Percentiles rank a stretch among this genome's conserved stretches.
These are phyloP conservation scores for Fusarium avenaceum DNA, from an alignment of 2,329 filamentous ascomycete genomes.

Conservation along the genomic window DNA sequence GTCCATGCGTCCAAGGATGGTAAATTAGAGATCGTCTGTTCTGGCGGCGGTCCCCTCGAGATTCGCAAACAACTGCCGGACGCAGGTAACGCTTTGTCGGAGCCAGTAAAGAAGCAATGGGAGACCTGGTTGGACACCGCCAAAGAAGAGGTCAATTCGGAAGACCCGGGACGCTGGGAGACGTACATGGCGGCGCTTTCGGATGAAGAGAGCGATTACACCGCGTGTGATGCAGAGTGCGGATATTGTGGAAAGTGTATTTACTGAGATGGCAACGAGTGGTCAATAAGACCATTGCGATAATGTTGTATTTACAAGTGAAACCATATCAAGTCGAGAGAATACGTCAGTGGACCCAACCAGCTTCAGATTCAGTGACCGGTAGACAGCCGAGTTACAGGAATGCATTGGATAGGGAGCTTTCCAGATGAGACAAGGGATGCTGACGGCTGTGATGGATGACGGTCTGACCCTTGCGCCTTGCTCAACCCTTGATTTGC, in stretches of 20 bases:
- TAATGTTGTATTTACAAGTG: background rate
- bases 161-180: conserved; percentile 13
- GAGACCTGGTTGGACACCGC: conserved; percentile 39
- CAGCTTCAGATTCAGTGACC: background rate
- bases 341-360: background rate
- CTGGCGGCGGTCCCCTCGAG: conserved; percentile 34
- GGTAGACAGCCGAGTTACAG: conserved; percentile 5
- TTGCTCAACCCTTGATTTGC: conserved; percentile 19
- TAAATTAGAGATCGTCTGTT: conserved; percentile 46
- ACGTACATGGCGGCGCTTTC: conserved; percentile 20
- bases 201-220: conserved; percentile 37
- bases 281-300: background rate
- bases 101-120: conserved; percentile 43
- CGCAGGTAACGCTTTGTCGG: conserved; percentile 45
- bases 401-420: conserved; percentile 2
- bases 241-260: conserved; percentile 49
- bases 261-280: conserved; percentile 15
- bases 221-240: conserved; percentile 49
- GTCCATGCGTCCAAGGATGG: conserved; percentile 21
- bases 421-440: conserved; percentile 24
- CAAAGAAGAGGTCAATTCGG: background rate
- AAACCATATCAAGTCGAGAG: background rate
- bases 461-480: conserved; percentile 8
- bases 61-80: conserved; percentile 45
- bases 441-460: conserved; percentile 5